Conservation (phyloP, 2,329 filamentous ascomycete genomes). For the Epichloe festucae region DNA sequence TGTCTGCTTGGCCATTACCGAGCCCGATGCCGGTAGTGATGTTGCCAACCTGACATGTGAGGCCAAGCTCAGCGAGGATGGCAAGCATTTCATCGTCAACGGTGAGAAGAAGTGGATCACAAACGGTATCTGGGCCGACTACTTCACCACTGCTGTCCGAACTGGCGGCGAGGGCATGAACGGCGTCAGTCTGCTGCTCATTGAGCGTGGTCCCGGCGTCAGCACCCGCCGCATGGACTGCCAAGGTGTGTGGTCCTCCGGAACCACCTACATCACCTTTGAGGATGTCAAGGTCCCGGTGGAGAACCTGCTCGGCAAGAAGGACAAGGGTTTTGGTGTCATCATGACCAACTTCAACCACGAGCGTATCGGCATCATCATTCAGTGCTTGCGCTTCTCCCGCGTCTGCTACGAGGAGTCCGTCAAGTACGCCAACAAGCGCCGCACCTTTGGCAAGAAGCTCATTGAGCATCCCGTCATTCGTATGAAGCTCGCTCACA, state of each 20-base stretch:
- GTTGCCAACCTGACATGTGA: conserved; percentile 93
- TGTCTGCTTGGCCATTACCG: conserved; percentile 94
- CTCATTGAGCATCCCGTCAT: conserved; percentile 96
- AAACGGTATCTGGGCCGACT: conserved; percentile 92
- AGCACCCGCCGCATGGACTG: conserved; percentile 95
- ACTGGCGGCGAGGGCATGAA: conserved; percentile 87
- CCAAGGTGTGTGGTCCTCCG: conserved; percentile 90
- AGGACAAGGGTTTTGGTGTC: conserved; percentile 96
- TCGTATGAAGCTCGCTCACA: conserved; percentile 92
- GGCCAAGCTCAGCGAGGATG: conserved; percentile 86
- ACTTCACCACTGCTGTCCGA: conserved; percentile 93
- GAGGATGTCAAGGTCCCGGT: conserved; percentile 99
- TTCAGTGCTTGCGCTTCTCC: conserved; percentile 89
- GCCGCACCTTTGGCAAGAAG: conserved; percentile 89
- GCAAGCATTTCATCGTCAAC: conserved; percentile 98
- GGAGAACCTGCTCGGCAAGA: conserved; percentile 96
- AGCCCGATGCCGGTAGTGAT: conserved; percentile 88
- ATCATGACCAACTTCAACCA: conserved; percentile 99
- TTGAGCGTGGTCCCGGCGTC: conserved; percentile 82
- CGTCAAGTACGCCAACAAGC: conserved; percentile 95
- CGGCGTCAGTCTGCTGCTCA: conserved; percentile 78
- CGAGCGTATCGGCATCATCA: conserved; percentile 96
- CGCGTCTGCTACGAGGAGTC: conserved; percentile 96
- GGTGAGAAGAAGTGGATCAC: conserved; percentile 99
- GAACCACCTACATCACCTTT: conserved; percentile 95